phyloP scores from a whole-genome alignment of 1,284 basidiomycete species.

The Cryptococcus neoformans region DNA sequence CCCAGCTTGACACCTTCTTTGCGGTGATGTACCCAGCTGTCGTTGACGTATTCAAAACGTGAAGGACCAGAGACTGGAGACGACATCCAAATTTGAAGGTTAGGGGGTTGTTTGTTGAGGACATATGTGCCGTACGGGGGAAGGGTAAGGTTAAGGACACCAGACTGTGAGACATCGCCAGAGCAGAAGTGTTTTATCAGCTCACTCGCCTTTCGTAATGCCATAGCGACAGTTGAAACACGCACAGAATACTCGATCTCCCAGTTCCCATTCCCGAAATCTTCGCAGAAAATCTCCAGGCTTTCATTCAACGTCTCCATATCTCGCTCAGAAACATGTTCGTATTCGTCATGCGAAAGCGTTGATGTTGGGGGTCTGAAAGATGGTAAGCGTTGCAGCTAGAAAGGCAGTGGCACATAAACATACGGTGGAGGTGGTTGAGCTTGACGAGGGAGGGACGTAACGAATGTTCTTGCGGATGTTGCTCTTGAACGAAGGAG shows the following conservation, averaged over 20 bases:
- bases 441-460: no score
- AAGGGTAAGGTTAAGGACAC: conserved; percentile 83
- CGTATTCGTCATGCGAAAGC: conserved; percentile 56
- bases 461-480: no score
- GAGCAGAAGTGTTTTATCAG: neutral
- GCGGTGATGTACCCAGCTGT: conserved; percentile 70
- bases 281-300: conserved; percentile 75
- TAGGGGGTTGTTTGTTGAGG: conserved; percentile 99
- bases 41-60: conserved; percentile 68
- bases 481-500: no score
- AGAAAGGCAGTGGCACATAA: no score
- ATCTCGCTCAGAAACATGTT: conserved; percentile 69
- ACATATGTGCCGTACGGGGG: conserved; percentile 92
- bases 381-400: no score
- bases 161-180: conserved; percentile 57
- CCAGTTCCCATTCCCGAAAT: conserved; percentile 55
- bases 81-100: conserved; percentile 98
- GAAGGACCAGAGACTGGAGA: conserved; percentile 87
- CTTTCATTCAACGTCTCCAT: conserved; percentile 80
- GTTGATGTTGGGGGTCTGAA: neutral
- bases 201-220: neutral
- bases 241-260: conserved; percentile 95
- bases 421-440: no score
- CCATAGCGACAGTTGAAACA: no score
- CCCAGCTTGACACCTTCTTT: conserved; percentile 60